Base-by-base conservation (phyloP, 1,139 yeast genomes). In the Waltiozyma sp. region DNA sequence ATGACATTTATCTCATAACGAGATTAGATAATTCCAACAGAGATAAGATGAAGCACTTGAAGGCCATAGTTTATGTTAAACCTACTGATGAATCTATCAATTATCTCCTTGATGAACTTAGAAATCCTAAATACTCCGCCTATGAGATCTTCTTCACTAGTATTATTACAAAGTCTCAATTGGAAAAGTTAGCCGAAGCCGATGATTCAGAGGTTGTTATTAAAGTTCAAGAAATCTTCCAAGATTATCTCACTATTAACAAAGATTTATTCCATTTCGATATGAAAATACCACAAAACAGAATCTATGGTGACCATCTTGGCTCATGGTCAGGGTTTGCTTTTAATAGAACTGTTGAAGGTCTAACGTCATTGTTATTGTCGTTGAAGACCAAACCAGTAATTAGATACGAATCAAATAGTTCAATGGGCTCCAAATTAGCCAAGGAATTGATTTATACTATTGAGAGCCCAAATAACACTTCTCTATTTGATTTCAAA, bases 121-220 rank as follows among this genome's bases (percentile, higher is more conserved):
- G 74, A 37, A 68, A 70, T 43, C 98, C 98, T 0, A 88, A 80
- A 55, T 93, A 87, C 63, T 74, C 80, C 38, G 71, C 70, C 34
- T 91, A 91, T 61, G 81, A 80, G 54, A 60, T 91, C 24, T 87
- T 69, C 52, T 85, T 89, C 68, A 84, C 78, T 59, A 88, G 88
- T 59, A 68, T 78, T 21, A 72, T 88, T 31, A 70, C 77, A 43
- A 89, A 89, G 62, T 69, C 78, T 33, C 84, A 85, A 49, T 62
- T 91, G 51, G 99, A 93, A 59, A 71, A 83, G 44, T 60, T 91
- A 37, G 98, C 98, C 0, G 95, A 87, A 60, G 75, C 86, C 2
- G 99, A 91, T 61, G 93, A 86, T 57, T 71, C 78, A 54, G 98
- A 89, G 57, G 77, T 78, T 7, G 84, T 93, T 9, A 65, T 72